Evolutionary conservation across 805 yeast species (phyloP).

Genomic region (Lipomyces kockii): DNA sequence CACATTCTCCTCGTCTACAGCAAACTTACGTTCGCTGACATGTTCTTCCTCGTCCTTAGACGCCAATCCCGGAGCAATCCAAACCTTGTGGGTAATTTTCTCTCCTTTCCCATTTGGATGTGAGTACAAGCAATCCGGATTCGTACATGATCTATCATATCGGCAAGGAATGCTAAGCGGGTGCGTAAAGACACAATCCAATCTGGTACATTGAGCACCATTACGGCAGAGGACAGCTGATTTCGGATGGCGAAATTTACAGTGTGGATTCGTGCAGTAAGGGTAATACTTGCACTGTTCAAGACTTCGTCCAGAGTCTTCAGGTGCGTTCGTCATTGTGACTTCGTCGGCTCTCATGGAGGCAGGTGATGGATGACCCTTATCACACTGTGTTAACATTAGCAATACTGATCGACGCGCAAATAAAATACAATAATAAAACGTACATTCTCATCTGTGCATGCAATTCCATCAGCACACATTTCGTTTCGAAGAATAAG

Average conservation of each 20-base stretch:
- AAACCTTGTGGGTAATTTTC: slow-evolving; percentile 20
- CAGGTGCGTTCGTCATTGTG: neutral
- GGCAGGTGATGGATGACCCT: slow-evolving; percentile 83
- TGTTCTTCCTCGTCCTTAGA: slow-evolving; percentile 4
- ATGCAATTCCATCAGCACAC: slow-evolving; percentile 74
- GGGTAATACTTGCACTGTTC: slow-evolving; percentile 84
- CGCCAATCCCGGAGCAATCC: slow-evolving; percentile 24
- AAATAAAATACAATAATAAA: neutral
- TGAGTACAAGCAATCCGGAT: slow-evolving; percentile 68
- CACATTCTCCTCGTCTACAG: slow-evolving; percentile 23
- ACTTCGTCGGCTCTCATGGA: neutral
- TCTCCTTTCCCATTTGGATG: slow-evolving; percentile 69
- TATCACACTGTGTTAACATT: slow-evolving; percentile 54
- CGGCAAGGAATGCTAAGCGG: slow-evolving; percentile 81
- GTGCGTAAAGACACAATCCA: slow-evolving; percentile 82
- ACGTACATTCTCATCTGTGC: slow-evolving; percentile 52
- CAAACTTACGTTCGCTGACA: slow-evolving; percentile 28
- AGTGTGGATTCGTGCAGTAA: slow-evolving; percentile 74
- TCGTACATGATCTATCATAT: slow-evolving; percentile 75
- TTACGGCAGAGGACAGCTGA: slow-evolving; percentile 77
- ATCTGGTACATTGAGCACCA: slow-evolving; percentile 75
- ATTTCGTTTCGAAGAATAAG: slow-evolving; percentile 69
- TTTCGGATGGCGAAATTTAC: slow-evolving; percentile 85
- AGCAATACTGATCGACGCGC: neutral
- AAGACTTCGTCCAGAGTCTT: slow-evolving; percentile 46